A percentile compares a stretch with the other conserved stretches of the same genome.
Conservation (phyloP, 495 filamentous ascomycete genomes). For the Tuber borchii region DNA sequence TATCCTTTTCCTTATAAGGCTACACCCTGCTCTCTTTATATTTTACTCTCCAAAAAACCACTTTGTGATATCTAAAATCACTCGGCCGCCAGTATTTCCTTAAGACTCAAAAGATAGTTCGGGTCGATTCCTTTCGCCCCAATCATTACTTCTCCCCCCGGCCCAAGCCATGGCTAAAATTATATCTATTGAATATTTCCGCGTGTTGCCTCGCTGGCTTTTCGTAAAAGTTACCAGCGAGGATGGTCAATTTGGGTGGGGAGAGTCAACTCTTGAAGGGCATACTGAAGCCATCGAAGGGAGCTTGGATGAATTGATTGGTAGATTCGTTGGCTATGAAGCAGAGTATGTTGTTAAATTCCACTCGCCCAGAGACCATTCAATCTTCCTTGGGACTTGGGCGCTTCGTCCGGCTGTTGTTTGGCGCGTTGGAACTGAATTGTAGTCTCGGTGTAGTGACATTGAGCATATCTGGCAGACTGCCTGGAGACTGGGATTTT, state of each 20-base stretch:
- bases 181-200: constrained; percentile 64
- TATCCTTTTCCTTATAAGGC: not conserved
- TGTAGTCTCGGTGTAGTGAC: constrained; percentile 48
- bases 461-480: constrained; percentile 79
- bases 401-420: not conserved
- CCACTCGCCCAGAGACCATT: not conserved
- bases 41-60: not conserved
- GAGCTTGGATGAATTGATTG: constrained; percentile 60
- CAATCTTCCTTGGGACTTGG: not conserved
- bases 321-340: constrained; percentile 60
- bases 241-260: constrained; percentile 63
- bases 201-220: constrained; percentile 67
- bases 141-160: not conserved
- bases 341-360: constrained; percentile 54
- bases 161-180: constrained; percentile 57
- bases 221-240: constrained; percentile 71
- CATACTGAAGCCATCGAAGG: constrained; percentile 72
- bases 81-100: not conserved
- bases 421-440: constrained; percentile 16
- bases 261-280: constrained; percentile 69
- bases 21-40: not conserved
- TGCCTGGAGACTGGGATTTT: constrained; percentile 64
- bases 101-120: not conserved
- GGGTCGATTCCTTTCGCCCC: not conserved
- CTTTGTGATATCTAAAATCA: not conserved